Evolutionary conservation across 768 basidiomycete genomes (phyloP), one percentile per base, ranked within the genome.

Genomic region (Termitomyces sp.): DNA sequence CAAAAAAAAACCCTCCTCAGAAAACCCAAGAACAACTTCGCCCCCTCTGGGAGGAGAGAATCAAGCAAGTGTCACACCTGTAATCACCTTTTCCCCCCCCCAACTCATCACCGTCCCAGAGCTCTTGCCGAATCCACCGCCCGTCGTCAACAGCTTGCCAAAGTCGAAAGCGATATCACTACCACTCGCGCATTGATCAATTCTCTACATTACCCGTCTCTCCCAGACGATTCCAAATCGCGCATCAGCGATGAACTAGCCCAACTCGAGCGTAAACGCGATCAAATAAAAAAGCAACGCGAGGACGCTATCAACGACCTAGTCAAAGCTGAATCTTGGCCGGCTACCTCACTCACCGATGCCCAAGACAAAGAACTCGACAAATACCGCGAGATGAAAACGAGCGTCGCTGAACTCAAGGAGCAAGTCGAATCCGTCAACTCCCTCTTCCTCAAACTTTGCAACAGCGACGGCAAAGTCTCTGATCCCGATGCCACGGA

Each of bases 271-370:
- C 34, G 54, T 5, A 57, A 60, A 35, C 58, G 53, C 49, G 63
- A 65, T n/a, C 62, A 63, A 0, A 60, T 54, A 34, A 61, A 59
- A 38, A 63, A 60, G 17, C 57, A 45, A 1, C 51, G 66, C 10
- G 60, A 62, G 2, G 54, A 56, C 11, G 45, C 49, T 5, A 24
- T 70, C 37, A 41, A 22, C 3, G 51, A 45, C 3, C 61, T 72
- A 40, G 57, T 55, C 24, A 64, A 65, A 11, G 47, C 61, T n/a
- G 60, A 68, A 15, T 65, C 57, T 49, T 71, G 71, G 71, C 70
- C 70, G 1, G 62, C 65, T 7, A 44, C 51, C 15, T 64, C 65
- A 17, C 50, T 55, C 17, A 54, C 58, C 19, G 66, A 67, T 14
- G 45, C 53, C 2, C 47, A 65, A 12, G 63, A 60, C 21, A 57